Evolutionary conservation across 2,329 filamentous ascomycete species (phyloP), one percentile per base, ranked within the genome.

Genomic region (Lachnellula arida): DNA sequence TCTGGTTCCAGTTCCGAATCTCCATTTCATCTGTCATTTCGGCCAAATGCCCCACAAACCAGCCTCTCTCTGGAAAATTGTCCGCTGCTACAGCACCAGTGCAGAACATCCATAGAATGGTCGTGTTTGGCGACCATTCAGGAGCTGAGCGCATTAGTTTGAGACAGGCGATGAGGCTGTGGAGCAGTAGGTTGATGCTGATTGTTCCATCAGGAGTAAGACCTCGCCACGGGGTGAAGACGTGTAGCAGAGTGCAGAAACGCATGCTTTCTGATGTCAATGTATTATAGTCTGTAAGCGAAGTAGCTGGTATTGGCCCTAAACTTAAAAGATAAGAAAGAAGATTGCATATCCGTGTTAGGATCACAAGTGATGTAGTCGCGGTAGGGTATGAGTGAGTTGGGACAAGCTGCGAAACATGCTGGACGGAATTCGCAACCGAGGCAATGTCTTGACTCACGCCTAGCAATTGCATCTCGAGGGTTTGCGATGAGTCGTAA

Each of bases 281-380:
- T 34, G 46, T 51, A 9, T 34, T 22, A 22, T 35, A 14, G 8
- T 35, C 22, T 6, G 22, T 15, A 32, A 46, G 23, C 35, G 14
- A 44, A 19, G 28, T 40, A 28, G 19, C 19, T 8, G 17, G 5
- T 40, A 53, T 28, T n/a, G 34, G 52, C 3, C 44, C 37, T 19
- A 57, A 22, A 39, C 59, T 61, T 15, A 57, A 42, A 11, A 61
- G 49, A 34, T 59, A 50, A 6, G 54, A 57, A 14, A 61, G 49
- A 14, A 59, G 17, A 6, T 52, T 59, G 34, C 55, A 57, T 39
- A 59, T 49, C 23, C 59, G 17, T 28, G 59, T 57, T 19, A 61
- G 23, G 19, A 61, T 56, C 3, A 56, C 50, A 3, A 53, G 51
- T 2, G 53, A 55, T 6, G 47, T 61, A 8, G 52, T 34, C 3